Conservation (phyloP, 805 yeast species). For the Myxozyma monticola region DNA sequence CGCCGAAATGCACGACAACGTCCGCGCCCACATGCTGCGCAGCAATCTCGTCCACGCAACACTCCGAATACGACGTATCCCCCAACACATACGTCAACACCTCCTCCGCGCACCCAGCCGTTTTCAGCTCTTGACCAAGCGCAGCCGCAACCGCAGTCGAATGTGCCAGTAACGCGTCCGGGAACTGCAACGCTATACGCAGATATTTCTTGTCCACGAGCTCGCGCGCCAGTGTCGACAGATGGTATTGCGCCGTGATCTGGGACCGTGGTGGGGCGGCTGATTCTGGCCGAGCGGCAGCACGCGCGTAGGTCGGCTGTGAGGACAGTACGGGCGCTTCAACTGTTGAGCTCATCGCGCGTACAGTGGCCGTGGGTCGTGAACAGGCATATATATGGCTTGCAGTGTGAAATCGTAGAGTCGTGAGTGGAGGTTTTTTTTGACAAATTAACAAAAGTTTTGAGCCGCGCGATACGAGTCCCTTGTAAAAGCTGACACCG, state of each 20-base stretch:
- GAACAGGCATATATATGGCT: no score
- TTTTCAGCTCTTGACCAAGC: conserved; percentile 34
- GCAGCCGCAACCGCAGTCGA: conserved; percentile 64
- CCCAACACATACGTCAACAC: conserved; percentile 74
- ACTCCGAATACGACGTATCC: conserved; percentile 91
- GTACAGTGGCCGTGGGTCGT: no score
- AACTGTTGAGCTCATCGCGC: no score
- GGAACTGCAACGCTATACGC: conserved; percentile 80
- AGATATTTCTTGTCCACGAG: conserved; percentile 36
- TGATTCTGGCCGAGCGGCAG: conserved; percentile 32
- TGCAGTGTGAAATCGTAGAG: no score
- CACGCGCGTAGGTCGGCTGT: conserved; percentile 61
- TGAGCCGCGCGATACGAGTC: background rate
- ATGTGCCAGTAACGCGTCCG: conserved; percentile 76
- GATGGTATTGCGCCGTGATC: conserved; percentile 50
- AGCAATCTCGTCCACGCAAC: conserved; percentile 96
- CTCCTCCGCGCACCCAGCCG: conserved; percentile 1
- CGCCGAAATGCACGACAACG: conserved; percentile 88
- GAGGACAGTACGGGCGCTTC: conserved; percentile 76
- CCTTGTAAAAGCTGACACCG: background rate
- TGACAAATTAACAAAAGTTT: no score
- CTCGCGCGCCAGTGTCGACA: conserved; percentile 20
- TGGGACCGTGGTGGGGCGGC: conserved; percentile 36
- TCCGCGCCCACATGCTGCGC: conserved; percentile 90
- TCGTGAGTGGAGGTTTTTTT: no score